Base-by-base conservation (phyloP, 495 filamentous ascomycete genomes). In the Hyphodiscus hymeniophilus region DNA sequence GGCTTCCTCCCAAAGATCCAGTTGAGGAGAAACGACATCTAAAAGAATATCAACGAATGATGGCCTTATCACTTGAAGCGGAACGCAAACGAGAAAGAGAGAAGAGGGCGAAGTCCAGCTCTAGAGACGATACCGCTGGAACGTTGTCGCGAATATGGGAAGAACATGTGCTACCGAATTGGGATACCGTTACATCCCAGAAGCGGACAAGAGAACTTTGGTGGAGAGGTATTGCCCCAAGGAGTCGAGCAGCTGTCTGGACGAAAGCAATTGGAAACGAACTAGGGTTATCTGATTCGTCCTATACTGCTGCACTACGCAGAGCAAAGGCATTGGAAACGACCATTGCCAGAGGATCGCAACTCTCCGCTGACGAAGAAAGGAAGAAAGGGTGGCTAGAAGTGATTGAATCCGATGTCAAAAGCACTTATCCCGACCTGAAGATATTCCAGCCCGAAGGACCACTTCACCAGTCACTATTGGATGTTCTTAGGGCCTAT, bases 1-100 rank as follows among this genome's bases (percentile, higher is more conserved):
- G 92, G 92, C 71, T 98, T 13, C 92, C 92, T 6, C 92, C 92
- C 0, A 97, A 98, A 66, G 81, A 87, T 50, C 89, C 86, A 21
- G 87, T 84, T 40, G 92, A 98, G 63, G 92, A 98, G 65, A 90
- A 79, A 62, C 82, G 80, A 46, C 92, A 98, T 60, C 54, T 98
- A 45, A 90, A 77, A 59, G 86, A 97, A 63, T 98, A 95, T 58
- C 84, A 94, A 62, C 78, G 73, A 58, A 97, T 98, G 86, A 94
- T 95, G 86, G 80, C 80, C 0, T 74, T 77, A 45, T 84, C 87
- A 39, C 67, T 78, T 26, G 88, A 94, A 65, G 76, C 83, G 36
- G 75, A 80, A 20, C 69, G 71, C 38, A 76, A 71, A 36, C 67
- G 71, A 10, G 71, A 81, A 44, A 68, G 66, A 7, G 65, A 72